phyloP scores from a whole-genome alignment of 2,329 filamentous ascomycete genomes.

The Microsporum canis region DNA sequence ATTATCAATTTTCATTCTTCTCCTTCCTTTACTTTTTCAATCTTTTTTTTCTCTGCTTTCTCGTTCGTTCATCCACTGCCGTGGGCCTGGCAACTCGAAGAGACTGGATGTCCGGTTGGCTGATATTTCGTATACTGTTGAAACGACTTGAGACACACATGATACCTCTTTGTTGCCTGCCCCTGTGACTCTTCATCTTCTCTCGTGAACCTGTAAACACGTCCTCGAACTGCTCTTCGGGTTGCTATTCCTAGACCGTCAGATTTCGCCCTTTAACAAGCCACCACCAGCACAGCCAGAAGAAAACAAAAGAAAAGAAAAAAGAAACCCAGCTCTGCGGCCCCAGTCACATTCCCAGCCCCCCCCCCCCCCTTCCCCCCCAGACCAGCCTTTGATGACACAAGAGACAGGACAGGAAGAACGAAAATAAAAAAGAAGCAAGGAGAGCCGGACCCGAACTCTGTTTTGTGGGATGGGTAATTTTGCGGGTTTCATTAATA shows the following conservation, averaged over 20 bases:
- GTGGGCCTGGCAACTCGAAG: background rate
- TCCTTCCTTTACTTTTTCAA: background rate
- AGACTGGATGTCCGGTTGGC: background rate
- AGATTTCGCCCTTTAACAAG: background rate
- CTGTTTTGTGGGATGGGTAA: constrained; percentile 1
- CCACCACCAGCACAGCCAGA: background rate
- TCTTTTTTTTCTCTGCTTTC: background rate
- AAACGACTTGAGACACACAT: constrained; percentile 1
- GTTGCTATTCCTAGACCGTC: background rate
- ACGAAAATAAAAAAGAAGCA: background rate
- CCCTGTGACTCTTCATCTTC: background rate
- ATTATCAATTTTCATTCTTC: background rate
- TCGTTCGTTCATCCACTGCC: background rate
- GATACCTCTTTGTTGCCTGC: background rate
- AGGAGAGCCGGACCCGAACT: background rate
- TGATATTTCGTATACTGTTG: background rate
- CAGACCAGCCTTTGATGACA: background rate
- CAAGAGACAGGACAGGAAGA: background rate
- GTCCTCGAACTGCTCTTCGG: background rate
- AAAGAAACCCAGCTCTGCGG: background rate
- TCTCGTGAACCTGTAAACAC: background rate
- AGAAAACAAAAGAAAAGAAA: background rate
- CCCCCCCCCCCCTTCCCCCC: background rate
- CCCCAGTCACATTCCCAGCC: background rate
- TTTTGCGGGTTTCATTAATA: constrained; percentile 3